Evolutionary conservation across 306 rosid species (phyloP), one percentile per base, ranked within the genome.

Genomic region (Hippophae gyantsensis): DNA sequence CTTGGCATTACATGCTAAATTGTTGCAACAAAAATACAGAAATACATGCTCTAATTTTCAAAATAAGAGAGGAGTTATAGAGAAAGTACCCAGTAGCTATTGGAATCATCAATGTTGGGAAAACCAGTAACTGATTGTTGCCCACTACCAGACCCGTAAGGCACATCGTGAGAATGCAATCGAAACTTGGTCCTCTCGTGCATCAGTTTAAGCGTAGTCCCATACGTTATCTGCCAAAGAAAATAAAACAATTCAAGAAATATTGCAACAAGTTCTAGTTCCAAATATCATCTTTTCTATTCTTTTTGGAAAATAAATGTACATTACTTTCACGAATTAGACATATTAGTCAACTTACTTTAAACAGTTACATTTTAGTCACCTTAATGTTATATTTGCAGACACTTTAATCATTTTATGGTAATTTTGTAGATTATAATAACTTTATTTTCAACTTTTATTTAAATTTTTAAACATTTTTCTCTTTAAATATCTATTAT

Each of bases 131-230:
- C 94, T 0, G 99, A 93, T 72, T 93, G 97, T 64, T 93, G 99
- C n/a, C 99, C 99, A 71, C 99, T 93, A 4, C 99, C 99, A 67
- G 99, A 93, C 67, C 99, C 99, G 60, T 93, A 93, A 0, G 99
- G 99, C 50, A 93, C 97, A 38, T 93, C 99, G 53, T 93, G 99
- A 14, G 97, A 93, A 74, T 93, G 99, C 85, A 93, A 69, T 63
- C 99, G 88, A 54, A 77, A 77, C 64, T 86, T 93, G 63, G 90
- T 79, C 72, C 52, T 89, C 84, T 93, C 99, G 43, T 93, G 99
- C 99, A 80, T 86, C 50, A 93, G 84, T 85, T 93, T 93, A 48
- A 93, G 64, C 23, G 79, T 90, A 8, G 90, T 44, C 7, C 99
- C 99, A 47, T 93, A 93, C 8, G 99, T 86, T 64, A 93, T 52